Percentiles rank a stretch among this genome's conserved stretches.
Evolutionary conservation across 169 alveolate species (phyloP).

Genomic region (Eimeria tenella): DNA sequence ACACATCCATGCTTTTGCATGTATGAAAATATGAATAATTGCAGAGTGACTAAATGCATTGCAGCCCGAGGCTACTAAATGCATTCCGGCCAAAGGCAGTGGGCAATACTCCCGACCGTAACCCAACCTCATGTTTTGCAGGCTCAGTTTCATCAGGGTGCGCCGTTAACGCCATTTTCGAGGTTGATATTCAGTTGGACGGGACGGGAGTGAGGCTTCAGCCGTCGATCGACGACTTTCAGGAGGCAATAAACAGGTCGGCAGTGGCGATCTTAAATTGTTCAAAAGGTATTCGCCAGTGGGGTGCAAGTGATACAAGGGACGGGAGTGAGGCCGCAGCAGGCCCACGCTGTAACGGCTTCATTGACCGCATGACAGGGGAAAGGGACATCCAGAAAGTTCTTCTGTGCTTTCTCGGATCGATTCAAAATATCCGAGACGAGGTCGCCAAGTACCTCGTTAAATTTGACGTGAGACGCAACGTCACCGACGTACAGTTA

Average conservation of each 20-base stretch:
- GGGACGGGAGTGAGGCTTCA: slow-evolving; percentile 91
- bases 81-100: too few species aligned
- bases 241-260: slow-evolving; percentile 94
- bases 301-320: slow-evolving; percentile 84
- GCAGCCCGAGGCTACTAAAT: too few species aligned
- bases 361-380: slow-evolving; percentile 94
- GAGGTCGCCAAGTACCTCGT: slow-evolving; percentile 90
- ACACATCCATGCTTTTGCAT: too few species aligned
- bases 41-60: too few species aligned
- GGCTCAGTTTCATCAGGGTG: slow-evolving; percentile 86
- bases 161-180: slow-evolving; percentile 90
- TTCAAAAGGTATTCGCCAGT: slow-evolving; percentile 92
- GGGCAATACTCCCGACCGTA: too few species aligned
- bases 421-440: slow-evolving; percentile 94
- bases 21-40: too few species aligned
- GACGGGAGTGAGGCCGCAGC: not conserved
- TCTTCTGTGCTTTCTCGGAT: slow-evolving; percentile 94
- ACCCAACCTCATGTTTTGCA: slow-evolving; percentile 17
- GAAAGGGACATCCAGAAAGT: slow-evolving; percentile 97
- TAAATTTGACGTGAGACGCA: slow-evolving; percentile 67
- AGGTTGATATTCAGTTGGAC: slow-evolving; percentile 92
- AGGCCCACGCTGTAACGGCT: slow-evolving; percentile 82
- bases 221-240: slow-evolving; percentile 95
- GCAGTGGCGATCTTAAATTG: slow-evolving; percentile 95
- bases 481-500: not conserved